phyloP scores from a whole-genome alignment of 2,329 filamentous ascomycete species.

The Pyrenophora graminea region DNA sequence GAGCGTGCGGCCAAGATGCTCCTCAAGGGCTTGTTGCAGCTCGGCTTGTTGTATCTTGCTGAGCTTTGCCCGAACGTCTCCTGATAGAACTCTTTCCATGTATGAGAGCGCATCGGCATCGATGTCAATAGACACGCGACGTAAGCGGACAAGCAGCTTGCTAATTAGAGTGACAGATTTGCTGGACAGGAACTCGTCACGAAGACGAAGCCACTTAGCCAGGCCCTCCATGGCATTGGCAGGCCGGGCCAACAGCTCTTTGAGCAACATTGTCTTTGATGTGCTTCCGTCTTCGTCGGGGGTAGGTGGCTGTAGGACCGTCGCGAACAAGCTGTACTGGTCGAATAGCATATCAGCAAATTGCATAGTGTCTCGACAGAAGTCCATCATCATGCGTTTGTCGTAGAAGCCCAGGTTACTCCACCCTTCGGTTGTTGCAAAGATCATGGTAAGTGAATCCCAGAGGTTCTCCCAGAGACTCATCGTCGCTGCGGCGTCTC shows the following conservation, averaged over 20 bases:
- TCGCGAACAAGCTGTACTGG: slow-evolving; percentile 81
- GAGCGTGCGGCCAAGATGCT: slow-evolving; percentile 49
- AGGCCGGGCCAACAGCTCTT: slow-evolving; percentile 66
- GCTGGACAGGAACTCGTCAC: slow-evolving; percentile 82
- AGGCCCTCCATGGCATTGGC: slow-evolving; percentile 68
- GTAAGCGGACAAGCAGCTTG: slow-evolving; percentile 82
- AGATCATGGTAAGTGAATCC: slow-evolving; percentile 79
- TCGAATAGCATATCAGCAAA: slow-evolving; percentile 84
- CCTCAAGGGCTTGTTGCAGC: slow-evolving; percentile 66
- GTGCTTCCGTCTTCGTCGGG: slow-evolving; percentile 43
- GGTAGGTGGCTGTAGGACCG: slow-evolving; percentile 60
- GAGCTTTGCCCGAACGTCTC: slow-evolving; percentile 75
- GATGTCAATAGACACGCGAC: slow-evolving; percentile 74
- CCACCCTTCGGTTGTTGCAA: slow-evolving; percentile 83
- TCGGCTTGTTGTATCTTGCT: slow-evolving; percentile 83
- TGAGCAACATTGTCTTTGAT: slow-evolving; percentile 46
- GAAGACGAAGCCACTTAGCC: slow-evolving; percentile 85
- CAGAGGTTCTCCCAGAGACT: slow-evolving; percentile 86
- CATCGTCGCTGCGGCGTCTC: slow-evolving; percentile 69
- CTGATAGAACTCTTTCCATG: slow-evolving; percentile 69
- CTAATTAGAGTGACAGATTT: slow-evolving; percentile 81
- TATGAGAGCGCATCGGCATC: slow-evolving; percentile 62
- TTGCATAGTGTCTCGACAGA: slow-evolving; percentile 93
- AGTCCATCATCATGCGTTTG: slow-evolving; percentile 81
- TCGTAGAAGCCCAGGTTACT: slow-evolving; percentile 68